Conservation (phyloP, 2,329 filamentous ascomycete species). For the Fusarium coicis region DNA sequence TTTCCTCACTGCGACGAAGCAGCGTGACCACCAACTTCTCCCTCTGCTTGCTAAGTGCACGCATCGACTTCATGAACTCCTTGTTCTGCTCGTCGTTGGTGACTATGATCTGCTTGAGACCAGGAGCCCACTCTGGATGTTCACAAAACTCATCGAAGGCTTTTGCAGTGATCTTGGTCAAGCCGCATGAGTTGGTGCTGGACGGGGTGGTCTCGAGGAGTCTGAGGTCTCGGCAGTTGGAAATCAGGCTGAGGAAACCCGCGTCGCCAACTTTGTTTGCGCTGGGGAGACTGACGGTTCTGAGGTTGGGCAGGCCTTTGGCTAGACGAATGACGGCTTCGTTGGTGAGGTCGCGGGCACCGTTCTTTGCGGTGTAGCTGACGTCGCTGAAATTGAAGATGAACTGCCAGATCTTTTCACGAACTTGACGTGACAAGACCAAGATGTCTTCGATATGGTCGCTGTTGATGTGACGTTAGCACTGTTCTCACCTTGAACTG, state of each 20-base stretch:
- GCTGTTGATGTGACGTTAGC: accelerated
- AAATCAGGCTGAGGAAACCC: not conserved
- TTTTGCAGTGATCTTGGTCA: not conserved
- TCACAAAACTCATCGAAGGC: constrained; percentile 5
- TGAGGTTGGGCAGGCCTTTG: not conserved
- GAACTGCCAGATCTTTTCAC: not conserved
- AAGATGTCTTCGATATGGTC: not conserved
- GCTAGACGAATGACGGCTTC: not conserved
- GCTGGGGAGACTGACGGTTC: not conserved
- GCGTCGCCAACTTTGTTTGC: not conserved
- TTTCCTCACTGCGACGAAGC: not conserved
- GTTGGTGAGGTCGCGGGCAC: not conserved
- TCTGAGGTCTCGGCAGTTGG: not conserved
- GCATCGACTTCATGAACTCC: constrained; percentile 28
- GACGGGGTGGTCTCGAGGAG: constrained; percentile 2
- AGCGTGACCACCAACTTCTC: not conserved
- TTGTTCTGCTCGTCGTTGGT: not conserved
- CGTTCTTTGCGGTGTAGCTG: not conserved
- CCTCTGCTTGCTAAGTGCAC: constrained; percentile 18
- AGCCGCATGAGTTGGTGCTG: accelerated
- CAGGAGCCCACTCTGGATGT: constrained; percentile 19
- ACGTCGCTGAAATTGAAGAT: not conserved
- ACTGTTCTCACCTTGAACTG: not conserved
- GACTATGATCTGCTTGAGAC: constrained; percentile 8
- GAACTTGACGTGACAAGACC: not conserved